phyloP scores from a whole-genome alignment of 2,329 filamentous ascomycete species.

The Fusarium kyushuense region DNA sequence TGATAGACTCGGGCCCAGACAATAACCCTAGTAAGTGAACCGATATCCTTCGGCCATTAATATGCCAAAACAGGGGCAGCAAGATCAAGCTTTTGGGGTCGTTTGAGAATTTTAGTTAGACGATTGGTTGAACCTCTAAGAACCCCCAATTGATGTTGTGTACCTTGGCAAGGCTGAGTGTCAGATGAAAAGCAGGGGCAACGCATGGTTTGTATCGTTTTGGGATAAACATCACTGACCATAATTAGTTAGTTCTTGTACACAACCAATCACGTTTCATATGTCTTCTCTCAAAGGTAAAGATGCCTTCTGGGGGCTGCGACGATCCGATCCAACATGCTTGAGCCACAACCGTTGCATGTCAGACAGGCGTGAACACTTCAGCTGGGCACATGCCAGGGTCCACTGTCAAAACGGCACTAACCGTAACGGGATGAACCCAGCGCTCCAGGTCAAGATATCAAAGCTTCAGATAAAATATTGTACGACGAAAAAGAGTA shows the following conservation, averaged over 20 bases:
- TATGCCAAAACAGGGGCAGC: not conserved
- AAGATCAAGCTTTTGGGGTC: not conserved
- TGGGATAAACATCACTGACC: not conserved
- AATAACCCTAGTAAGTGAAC: not conserved
- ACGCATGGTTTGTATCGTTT: not conserved
- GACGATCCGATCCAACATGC: not conserved
- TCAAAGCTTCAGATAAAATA: not conserved
- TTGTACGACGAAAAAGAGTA: not conserved
- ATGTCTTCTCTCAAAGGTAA: not conserved
- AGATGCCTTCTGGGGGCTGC: not conserved
- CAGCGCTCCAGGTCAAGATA: not conserved
- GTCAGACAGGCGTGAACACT: constrained; percentile 3
- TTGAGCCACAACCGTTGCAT: not conserved
- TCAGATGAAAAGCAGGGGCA: constrained; percentile 1
- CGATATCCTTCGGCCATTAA: not conserved
- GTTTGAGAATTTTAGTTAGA: not conserved
- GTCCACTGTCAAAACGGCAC: not conserved
- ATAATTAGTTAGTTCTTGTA: not conserved
- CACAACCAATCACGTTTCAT: not conserved
- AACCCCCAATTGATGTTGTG: not conserved
- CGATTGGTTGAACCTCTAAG: not conserved
- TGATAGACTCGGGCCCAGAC: not conserved
- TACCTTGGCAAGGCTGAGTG: constrained; percentile 1
- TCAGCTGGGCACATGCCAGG: constrained; percentile 1
- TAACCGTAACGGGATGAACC: not conserved